phyloP scores from a whole-genome alignment of 164 flowering plant genomes.

The Pachysandra terminalis region DNA sequence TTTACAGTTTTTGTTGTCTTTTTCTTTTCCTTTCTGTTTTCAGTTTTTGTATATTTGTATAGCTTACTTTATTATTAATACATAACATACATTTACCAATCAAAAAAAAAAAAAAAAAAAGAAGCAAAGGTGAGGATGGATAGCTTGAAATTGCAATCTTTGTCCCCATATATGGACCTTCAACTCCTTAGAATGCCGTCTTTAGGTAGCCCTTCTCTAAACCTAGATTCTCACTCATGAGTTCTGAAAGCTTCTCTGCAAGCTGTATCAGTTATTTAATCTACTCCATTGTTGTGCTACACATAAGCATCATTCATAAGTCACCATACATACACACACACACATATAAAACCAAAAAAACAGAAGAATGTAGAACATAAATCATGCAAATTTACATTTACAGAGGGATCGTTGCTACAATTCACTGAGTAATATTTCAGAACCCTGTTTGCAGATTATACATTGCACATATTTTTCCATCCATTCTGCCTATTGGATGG shows the following conservation, averaged over 20 bases:
- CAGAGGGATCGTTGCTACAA: too few relatives aligned
- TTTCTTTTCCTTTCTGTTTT: too few relatives aligned
- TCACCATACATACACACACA: too few relatives aligned
- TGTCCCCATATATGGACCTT: slow-evolving; percentile 66
- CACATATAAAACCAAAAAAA: too few relatives aligned
- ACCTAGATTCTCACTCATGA: slow-evolving; percentile 76
- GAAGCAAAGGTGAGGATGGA: slow-evolving; percentile 58
- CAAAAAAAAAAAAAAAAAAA: too few relatives aligned
- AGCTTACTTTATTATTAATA: too few relatives aligned
- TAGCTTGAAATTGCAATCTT: slow-evolving; percentile 76
- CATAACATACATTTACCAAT: too few relatives aligned
- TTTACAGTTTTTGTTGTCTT: too few relatives aligned
- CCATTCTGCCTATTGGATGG: not conserved
- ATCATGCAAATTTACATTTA: not conserved
- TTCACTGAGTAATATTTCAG: not conserved
- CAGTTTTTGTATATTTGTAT: too few relatives aligned
- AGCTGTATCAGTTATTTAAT: slow-evolving; percentile 43
- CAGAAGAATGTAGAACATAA: too few relatives aligned
- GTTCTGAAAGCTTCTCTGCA: slow-evolving; percentile 62
- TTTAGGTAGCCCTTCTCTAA: too few relatives aligned
- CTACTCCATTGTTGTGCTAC: slow-evolving; percentile 57
- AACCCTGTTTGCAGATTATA: not conserved
- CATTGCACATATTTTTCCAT: not conserved
- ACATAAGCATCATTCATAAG: slow-evolving; percentile 7
- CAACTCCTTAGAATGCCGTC: slow-evolving; percentile 50